These are phyloP conservation scores for Conticribra weissflogii DNA, from an alignment of 108 stramenopile genomes.

Conservation along the genomic window DNA sequence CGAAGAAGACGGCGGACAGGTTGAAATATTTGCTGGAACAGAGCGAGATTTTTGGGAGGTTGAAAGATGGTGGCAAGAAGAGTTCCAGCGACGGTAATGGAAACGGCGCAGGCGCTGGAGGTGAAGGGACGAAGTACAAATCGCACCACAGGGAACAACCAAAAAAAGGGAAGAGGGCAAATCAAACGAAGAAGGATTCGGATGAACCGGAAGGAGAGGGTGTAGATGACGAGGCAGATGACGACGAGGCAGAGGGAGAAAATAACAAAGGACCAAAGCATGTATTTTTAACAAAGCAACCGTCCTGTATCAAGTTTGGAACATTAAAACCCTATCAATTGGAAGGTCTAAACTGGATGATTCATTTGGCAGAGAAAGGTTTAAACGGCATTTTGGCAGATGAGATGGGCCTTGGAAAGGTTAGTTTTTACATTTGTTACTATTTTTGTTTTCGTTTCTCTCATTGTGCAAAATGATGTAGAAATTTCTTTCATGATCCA, in stretches of 20 bases:
- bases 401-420: constrained; percentile 51
- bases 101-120: constrained; percentile 39
- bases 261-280: constrained; percentile 80
- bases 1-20: constrained; percentile 71
- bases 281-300: constrained; percentile 88
- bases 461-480: too few relatives aligned
- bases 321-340: constrained; percentile 95
- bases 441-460: too few relatives aligned
- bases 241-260: constrained; percentile 64
- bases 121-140: constrained; percentile 30
- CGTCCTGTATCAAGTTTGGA: constrained; percentile 75
- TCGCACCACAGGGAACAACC: constrained; percentile 17
- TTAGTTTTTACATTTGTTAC: neutral
- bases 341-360: constrained; percentile 98
- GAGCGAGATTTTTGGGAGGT: constrained; percentile 93
- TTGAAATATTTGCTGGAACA: constrained; percentile 96
- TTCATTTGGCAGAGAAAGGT: constrained; percentile 93
- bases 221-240: constrained; percentile 11
- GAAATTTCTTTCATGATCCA: too few relatives aligned
- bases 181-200: constrained; percentile 13
- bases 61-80: constrained; percentile 46
- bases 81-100: constrained; percentile 65
- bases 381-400: constrained; percentile 86
- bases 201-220: constrained; percentile 51
- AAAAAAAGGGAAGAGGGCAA: constrained; percentile 32